These are phyloP conservation scores for Angophora floribunda DNA, from an alignment of 345 rosid genomes.

Conservation along the genomic window DNA sequence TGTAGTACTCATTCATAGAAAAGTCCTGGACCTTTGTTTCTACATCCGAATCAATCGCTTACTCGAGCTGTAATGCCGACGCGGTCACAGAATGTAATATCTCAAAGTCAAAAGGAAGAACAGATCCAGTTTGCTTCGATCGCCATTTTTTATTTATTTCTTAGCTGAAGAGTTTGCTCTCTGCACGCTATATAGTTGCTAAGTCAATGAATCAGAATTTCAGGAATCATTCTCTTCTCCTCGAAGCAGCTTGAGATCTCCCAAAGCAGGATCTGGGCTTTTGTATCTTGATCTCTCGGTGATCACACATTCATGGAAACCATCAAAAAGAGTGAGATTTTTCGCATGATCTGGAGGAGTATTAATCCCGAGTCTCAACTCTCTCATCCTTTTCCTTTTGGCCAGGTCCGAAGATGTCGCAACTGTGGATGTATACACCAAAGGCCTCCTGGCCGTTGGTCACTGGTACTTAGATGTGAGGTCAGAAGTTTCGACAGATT, in stretches of 20 bases:
- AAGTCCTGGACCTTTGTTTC: neutral
- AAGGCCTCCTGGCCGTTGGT: slow-evolving; percentile 26
- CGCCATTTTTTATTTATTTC: neutral
- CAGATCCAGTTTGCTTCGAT: neutral
- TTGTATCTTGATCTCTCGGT: neutral
- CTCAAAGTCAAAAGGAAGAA: neutral
- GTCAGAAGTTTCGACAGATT: neutral
- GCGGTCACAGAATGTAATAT: neutral
- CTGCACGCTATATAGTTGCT: neutral
- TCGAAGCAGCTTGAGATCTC: neutral
- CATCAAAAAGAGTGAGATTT: neutral
- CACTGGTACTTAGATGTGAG: slow-evolving; percentile 44
- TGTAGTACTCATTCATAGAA: neutral
- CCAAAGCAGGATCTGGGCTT: neutral
- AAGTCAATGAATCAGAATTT: neutral
- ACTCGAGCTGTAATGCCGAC: neutral
- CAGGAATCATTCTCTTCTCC: neutral
- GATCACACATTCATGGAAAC: neutral
- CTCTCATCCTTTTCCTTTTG: neutral
- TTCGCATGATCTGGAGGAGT: neutral
- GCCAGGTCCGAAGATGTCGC: slow-evolving; percentile 34
- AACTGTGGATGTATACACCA: slow-evolving; percentile 22
- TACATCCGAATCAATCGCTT: neutral
- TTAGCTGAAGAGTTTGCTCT: neutral
- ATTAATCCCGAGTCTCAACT: neutral